Evolutionary conservation across 1,284 basidiomycete genomes (phyloP).

Genomic region (Takashimella tepidaria): DNA sequence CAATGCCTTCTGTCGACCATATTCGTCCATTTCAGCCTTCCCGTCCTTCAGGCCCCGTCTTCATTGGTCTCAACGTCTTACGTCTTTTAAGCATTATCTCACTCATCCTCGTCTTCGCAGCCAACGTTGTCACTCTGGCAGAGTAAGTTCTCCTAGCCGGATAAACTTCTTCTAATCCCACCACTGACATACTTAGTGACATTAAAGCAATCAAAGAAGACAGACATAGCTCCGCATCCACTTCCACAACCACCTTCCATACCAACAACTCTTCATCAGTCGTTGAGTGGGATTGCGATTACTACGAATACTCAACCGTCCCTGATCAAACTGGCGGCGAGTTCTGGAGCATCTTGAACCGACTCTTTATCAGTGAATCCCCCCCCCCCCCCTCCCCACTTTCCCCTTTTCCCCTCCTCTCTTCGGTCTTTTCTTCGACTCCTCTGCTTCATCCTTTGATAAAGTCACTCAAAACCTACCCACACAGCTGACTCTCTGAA

Average conservation of each 20-base stretch:
- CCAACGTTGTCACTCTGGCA: constrained; percentile 72
- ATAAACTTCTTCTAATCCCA: background rate
- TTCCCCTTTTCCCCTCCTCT: background rate
- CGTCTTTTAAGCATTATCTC: constrained; percentile 70
- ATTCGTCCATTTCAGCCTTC: constrained; percentile 31
- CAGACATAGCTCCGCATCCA: background rate
- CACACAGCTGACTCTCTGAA: no score
- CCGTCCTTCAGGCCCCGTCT: constrained; percentile 49
- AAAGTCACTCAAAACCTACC: no score
- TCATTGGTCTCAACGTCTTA: constrained; percentile 70
- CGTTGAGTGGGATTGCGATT: constrained; percentile 56
- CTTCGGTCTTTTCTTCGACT: background rate
- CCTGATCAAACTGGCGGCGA: constrained; percentile 79
- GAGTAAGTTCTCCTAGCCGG: no score
- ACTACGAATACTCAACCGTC: constrained; percentile 65
- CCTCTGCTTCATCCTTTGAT: background rate
- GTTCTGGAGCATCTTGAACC: constrained; percentile 79
- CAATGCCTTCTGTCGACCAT: constrained; percentile 12
- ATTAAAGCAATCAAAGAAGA: constrained; percentile 56
- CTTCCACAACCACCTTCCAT: background rate
- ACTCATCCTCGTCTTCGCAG: constrained; percentile 63
- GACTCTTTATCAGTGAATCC: constrained; percentile 61
- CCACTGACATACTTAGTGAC: constrained; percentile 49
- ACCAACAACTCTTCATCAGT: background rate
- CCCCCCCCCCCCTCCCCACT: background rate